Conservation (phyloP, 306 rosid genomes). For the Carpinus viminea region DNA sequence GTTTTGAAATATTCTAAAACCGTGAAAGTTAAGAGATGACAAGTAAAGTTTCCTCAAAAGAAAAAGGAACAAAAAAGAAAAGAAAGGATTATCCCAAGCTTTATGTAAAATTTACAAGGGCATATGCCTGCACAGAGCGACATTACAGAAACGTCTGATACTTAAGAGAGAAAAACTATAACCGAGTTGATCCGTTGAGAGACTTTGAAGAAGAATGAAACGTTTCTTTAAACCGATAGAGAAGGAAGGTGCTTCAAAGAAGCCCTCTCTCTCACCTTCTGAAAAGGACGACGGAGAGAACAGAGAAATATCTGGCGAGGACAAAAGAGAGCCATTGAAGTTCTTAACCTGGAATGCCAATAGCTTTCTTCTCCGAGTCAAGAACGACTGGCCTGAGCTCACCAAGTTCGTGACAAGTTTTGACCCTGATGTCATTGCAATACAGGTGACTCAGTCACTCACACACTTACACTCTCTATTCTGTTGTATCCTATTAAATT, state of each 20-base stretch:
- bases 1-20: too few species aligned
- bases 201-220: slow-evolving; percentile 50
- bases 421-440: slow-evolving; percentile 86
- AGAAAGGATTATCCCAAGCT: too few species aligned
- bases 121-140: not conserved
- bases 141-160: not conserved
- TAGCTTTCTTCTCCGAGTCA: slow-evolving; percentile 79
- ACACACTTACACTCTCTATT: not conserved
- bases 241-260: slow-evolving; percentile 72
- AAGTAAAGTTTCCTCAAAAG: too few species aligned
- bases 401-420: slow-evolving; percentile 52
- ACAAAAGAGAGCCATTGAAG: slow-evolving; percentile 73
- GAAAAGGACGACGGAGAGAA: slow-evolving; percentile 30
- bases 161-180: not conserved
- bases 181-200: not conserved
- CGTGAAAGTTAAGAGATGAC: too few species aligned
- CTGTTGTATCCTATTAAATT: not conserved
- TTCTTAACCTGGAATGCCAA: slow-evolving; percentile 96
- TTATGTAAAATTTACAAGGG: not conserved
- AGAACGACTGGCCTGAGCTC: slow-evolving; percentile 78
- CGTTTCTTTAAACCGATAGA: slow-evolving; percentile 74
- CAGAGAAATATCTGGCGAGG: slow-evolving; percentile 17
- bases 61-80: too few species aligned
- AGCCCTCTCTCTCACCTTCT: slow-evolving; percentile 44
- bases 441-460: slow-evolving; percentile 53